Base-by-base conservation (phyloP, 2,329 filamentous ascomycete species). In the Ophiostoma populinum region DNA sequence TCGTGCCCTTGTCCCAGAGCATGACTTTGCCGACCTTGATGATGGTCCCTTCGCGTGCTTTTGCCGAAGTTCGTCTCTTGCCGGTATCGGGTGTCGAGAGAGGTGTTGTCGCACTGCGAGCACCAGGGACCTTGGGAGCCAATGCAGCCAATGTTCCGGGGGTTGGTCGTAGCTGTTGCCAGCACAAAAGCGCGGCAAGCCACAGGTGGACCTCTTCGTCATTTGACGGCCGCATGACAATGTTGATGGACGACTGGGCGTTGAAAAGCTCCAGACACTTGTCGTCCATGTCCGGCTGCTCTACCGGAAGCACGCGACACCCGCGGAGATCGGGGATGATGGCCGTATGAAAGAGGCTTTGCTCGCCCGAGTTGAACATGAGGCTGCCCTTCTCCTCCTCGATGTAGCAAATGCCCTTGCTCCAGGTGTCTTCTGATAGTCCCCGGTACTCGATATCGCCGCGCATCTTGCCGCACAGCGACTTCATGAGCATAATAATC, bases 11-110 rank as follows among this genome's bases (percentile, higher is more conserved):
- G 55, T 95, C 85, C 87, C 86, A 94, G 31, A 92, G 65, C 49
- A 85, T 75, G 50, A 93, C 71, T 50, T 85, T 86, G 37, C 85
- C 90, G 32, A 94, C 82, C 52, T 95, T 98, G 60, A 95, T 95
- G 44, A 95, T 90, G 37, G 79, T 74, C 4, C 73, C 70, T 42
- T 83, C 77, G 49, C 77, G 90, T 2, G 49, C 44, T 26, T 46
- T 49, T 6, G 52, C 51, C n/a, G 58, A 56, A 5, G 51, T 44
- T 26, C 61, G 58, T 35, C 61, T 58, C 34, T 53, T 40, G 16
- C 21, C 18, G 6, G 32, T 3, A 5, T 59, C 36, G 62, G 50
- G 38, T 65, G 61, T 1, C 56, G 52, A 36, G 3, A 20, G 19
- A 9, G 29, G 22, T 7, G 16, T 18, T 13, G 12, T n/a, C 54